These are phyloP conservation scores for Crepidotus variabilis DNA, from an alignment of 768 basidiomycete species.

Conservation along the genomic window DNA sequence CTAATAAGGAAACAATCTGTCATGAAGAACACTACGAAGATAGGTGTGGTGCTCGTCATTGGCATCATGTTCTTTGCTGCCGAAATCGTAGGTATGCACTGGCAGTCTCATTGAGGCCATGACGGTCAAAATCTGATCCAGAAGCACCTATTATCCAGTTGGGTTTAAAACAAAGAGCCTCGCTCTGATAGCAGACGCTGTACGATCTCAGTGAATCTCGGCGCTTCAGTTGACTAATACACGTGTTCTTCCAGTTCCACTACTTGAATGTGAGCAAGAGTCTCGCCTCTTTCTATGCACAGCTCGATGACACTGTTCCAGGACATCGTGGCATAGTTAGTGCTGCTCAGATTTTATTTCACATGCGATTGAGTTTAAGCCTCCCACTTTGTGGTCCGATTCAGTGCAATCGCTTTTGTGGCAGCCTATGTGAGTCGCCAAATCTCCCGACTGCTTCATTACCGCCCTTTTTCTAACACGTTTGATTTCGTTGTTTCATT, in stretches of 20 bases:
- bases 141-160: conserved; percentile 25
- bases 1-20: not conserved
- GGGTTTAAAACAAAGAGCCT: conserved; percentile 53
- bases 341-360: conserved; percentile 9
- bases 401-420: conserved; percentile 41
- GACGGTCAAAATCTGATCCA: not conserved
- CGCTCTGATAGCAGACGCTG: conserved; percentile 54
- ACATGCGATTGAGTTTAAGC: not conserved
- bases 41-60: conserved; percentile 43
- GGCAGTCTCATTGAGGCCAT: conserved; percentile 8
- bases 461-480: conserved; percentile 2
- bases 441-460: not conserved
- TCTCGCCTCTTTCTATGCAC: not conserved
- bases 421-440: conserved; percentile 38
- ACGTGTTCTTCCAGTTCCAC: conserved; percentile 40
- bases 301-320: conserved; percentile 10
- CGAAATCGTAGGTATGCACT: conserved; percentile 38
- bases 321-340: conserved; percentile 46
- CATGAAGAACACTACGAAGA: conserved; percentile 46
- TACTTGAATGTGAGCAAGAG: conserved; percentile 42
- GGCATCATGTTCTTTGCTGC: conserved; percentile 45
- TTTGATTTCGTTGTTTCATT: conserved; percentile 6
- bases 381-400: not conserved
- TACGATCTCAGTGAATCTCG: conserved; percentile 24
- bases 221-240: conserved; percentile 2